Evolutionary conservation across 2,329 filamentous ascomycete species (phyloP).

Genomic region (Conoideocrella luteorostrata): DNA sequence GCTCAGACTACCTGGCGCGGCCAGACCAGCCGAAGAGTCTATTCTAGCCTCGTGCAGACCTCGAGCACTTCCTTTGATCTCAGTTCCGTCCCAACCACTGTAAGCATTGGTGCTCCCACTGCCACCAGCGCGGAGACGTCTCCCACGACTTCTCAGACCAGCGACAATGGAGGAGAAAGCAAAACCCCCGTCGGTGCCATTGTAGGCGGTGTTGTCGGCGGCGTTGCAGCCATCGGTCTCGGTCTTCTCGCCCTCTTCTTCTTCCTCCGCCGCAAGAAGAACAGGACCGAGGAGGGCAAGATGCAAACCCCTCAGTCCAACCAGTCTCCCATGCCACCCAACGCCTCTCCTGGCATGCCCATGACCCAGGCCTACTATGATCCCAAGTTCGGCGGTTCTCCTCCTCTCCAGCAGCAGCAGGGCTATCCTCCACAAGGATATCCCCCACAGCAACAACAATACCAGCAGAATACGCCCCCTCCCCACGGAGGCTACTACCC

Average conservation of each 20-base stretch:
- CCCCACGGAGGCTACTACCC: constrained; percentile 14
- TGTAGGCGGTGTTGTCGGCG: constrained; percentile 32
- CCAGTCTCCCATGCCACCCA: constrained; percentile 5
- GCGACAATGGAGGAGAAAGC: constrained; percentile 4
- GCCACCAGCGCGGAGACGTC: neutral
- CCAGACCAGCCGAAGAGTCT: constrained; percentile 17
- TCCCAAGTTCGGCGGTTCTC: constrained; percentile 15
- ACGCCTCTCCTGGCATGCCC: constrained; percentile 3
- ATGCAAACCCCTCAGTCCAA: constrained; percentile 4
- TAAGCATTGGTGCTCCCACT: neutral
- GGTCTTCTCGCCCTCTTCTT: constrained; percentile 23
- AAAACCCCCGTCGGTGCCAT: constrained; percentile 28
- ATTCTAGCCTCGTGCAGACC: neutral
- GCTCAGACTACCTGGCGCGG: constrained; percentile 36
- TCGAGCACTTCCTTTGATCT: neutral
- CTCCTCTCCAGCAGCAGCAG: too few species aligned
- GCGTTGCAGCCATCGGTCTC: constrained; percentile 26
- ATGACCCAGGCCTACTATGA: constrained; percentile 19
- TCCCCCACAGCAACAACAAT: constrained; percentile 16
- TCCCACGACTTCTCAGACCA: neutral
- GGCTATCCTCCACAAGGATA: constrained; percentile 15
- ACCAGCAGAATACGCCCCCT: constrained; percentile 9
- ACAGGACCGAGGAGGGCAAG: constrained; percentile 10
- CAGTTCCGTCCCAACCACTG: neutral
- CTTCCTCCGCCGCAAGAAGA: constrained; percentile 24